These are phyloP conservation scores for Carex sylvatica DNA, from an alignment of 202 grass and related monocot genomes.

Conservation along the genomic window DNA sequence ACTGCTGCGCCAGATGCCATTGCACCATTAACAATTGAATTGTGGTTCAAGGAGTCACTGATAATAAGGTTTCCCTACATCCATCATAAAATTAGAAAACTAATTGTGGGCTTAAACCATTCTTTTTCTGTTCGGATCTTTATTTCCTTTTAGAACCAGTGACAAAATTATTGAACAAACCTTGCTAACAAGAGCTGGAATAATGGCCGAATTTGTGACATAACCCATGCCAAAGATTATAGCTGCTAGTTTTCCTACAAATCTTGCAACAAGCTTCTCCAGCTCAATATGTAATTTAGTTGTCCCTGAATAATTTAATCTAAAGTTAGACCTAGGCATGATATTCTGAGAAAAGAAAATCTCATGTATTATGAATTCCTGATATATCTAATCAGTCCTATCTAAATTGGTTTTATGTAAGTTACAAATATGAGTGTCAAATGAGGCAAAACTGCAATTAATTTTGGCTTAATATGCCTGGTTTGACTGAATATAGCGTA, in stretches of 20 bases:
- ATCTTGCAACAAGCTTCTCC: constrained; percentile 71
- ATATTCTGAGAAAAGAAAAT: neutral
- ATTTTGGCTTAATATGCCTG: neutral
- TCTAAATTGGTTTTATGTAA: neutral
- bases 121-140: neutral
- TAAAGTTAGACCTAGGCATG: neutral
- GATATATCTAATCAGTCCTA: neutral
- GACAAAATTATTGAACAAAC: constrained; percentile 33
- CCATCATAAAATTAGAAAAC: constrained; percentile 25
- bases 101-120: neutral
- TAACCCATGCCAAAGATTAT: constrained; percentile 97
- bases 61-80: constrained; percentile 82
- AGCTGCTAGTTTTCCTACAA: constrained; percentile 80
- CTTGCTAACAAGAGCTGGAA: constrained; percentile 82
- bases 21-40: constrained; percentile 92
- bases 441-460: neutral
- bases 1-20: constrained; percentile 81
- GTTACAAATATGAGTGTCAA: neutral
- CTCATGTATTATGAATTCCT: no score
- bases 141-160: neutral
- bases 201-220: constrained; percentile 83
- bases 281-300: constrained; percentile 78
- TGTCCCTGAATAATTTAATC: constrained; percentile 45
- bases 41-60: constrained; percentile 94
- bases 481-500: neutral